phyloP scores from a whole-genome alignment of 2,329 filamentous ascomycete species.

The Alternaria conjuncta region DNA sequence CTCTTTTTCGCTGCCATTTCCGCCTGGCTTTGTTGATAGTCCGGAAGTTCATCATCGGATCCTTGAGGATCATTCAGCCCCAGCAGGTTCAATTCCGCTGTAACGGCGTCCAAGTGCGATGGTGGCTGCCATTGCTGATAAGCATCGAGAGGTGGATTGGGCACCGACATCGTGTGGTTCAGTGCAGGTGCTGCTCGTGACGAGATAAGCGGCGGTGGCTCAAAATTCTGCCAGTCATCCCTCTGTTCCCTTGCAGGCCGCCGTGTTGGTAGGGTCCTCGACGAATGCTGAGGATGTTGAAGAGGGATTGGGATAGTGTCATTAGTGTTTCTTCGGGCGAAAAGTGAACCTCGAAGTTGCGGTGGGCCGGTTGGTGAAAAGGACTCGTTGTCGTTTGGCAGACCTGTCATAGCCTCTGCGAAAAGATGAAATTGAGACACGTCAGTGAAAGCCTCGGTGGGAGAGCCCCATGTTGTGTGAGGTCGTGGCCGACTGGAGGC shows the following conservation, averaged over 20 bases:
- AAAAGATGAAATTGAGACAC: conserved; percentile 48
- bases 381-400: conserved; percentile 38
- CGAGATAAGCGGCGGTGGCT: conserved; percentile 19
- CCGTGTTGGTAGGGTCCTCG: conserved; percentile 14
- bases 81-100: conserved; percentile 39
- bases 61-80: conserved; percentile 40
- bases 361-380: conserved; percentile 41
- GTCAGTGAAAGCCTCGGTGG: conserved; percentile 45
- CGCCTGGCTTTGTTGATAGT: conserved; percentile 57
- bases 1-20: conserved; percentile 51
- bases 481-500: conserved; percentile 33
- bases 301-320: conserved; percentile 34
- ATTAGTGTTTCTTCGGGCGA: conserved; percentile 37
- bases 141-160: conserved; percentile 4
- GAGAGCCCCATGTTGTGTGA: conserved; percentile 41
- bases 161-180: conserved; percentile 12
- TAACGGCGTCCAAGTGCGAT: conserved; percentile 33
- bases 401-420: conserved; percentile 47
- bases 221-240: conserved; percentile 38
- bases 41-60: conserved; percentile 50
- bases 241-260: conserved; percentile 10
- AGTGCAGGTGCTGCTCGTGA: conserved; percentile 17
- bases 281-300: conserved; percentile 20
- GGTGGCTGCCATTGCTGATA: conserved; percentile 23
- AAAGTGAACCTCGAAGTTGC: conserved; percentile 43